These are phyloP conservation scores for Pterocarpus macrocarpus DNA, from an alignment of 306 rosid genomes.

Conservation along the genomic window DNA sequence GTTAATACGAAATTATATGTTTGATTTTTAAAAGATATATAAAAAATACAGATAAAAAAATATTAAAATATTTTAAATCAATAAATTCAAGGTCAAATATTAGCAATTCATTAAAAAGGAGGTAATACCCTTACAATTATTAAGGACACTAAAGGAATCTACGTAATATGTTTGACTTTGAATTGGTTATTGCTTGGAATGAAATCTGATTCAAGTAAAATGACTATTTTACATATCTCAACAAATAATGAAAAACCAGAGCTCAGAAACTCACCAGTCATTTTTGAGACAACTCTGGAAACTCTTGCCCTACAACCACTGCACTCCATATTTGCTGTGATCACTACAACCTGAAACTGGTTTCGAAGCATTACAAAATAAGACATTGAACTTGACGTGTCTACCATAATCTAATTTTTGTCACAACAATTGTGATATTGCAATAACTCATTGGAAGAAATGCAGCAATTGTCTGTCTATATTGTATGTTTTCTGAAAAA, in stretches of 20 bases:
- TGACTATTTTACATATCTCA: conserved; percentile 3
- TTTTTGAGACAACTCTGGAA: conserved; percentile 48
- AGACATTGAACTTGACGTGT: background rate
- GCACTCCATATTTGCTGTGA: conserved; percentile 48
- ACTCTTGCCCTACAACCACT: conserved; percentile 46
- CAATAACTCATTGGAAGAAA: background rate
- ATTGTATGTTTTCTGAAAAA: background rate
- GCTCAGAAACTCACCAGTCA: conserved; percentile 38
- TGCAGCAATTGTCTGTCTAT: conserved; percentile 2
- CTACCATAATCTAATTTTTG: background rate
- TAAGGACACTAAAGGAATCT: too few relatives aligned
- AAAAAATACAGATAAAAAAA: too few relatives aligned
- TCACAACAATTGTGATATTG: background rate
- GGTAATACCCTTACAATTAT: too few relatives aligned
- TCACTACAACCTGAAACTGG: conserved; percentile 55
- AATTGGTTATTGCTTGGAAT: background rate
- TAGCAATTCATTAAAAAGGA: too few relatives aligned
- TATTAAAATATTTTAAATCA: too few relatives aligned
- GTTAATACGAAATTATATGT: too few relatives aligned
- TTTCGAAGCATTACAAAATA: conserved; percentile 22
- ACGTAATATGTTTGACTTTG: background rate
- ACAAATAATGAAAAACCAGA: background rate
- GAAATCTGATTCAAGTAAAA: background rate
- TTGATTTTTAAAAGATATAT: too few relatives aligned
- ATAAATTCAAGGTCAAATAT: too few relatives aligned